Conservation (phyloP, 129 eudicot species). For the Centaurea solstitialis region DNA sequence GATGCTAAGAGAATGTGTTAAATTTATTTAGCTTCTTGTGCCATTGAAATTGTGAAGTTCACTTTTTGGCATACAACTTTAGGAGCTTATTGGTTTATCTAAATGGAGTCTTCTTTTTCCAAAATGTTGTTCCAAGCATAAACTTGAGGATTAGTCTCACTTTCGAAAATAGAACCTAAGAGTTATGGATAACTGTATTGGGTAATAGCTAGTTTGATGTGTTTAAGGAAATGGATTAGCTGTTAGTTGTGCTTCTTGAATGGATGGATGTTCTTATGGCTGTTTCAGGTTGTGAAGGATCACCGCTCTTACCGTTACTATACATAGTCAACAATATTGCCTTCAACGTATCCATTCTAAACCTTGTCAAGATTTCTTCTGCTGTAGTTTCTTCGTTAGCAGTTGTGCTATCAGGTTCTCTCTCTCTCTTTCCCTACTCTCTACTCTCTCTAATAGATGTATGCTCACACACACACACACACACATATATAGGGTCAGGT, state of each 20-base stretch:
- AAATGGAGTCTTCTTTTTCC: background rate
- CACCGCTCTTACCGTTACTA: slow-evolving; percentile 79
- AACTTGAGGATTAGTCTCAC: too few species aligned
- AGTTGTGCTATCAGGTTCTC: slow-evolving; percentile 69
- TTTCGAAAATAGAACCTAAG: too few species aligned
- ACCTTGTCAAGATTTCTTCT: slow-evolving; percentile 69
- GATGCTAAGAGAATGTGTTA: background rate
- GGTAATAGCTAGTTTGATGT: background rate
- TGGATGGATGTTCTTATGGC: slow-evolving; percentile 10
- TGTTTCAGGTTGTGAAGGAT: slow-evolving; percentile 82
- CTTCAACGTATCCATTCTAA: slow-evolving; percentile 80
- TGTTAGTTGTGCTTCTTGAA: background rate
- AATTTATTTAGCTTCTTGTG: background rate
- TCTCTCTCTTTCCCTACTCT: too few species aligned
- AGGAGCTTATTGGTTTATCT: background rate
- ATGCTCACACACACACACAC: too few species aligned
- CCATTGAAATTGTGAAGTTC: background rate
- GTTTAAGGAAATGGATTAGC: background rate
- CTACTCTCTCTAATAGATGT: background rate
- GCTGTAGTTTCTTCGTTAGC: slow-evolving; percentile 90
- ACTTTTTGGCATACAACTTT: background rate
- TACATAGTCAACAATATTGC: slow-evolving; percentile 71
- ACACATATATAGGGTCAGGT: too few species aligned
- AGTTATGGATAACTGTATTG: background rate
- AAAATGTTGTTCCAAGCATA: background rate